Percentiles rank a stretch among this genome's conserved stretches.
Conservation (phyloP, 192 early-diverging fungal genomes). For the Spizellomyces sp. region DNA sequence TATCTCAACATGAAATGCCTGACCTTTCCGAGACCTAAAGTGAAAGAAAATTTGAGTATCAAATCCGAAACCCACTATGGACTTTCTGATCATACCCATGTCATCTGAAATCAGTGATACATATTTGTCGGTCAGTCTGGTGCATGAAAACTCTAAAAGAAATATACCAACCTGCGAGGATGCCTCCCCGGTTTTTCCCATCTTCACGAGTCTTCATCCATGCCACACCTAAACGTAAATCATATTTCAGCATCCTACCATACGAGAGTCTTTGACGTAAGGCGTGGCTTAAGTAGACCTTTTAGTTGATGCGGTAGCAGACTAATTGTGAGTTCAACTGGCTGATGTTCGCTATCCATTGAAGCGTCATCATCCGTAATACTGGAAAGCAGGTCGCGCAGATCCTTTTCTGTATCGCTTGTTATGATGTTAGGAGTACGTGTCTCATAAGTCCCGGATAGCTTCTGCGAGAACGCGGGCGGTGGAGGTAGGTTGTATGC, state of each 20-base stretch:
- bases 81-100: conserved; percentile 28
- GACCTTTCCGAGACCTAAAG: conserved; percentile 26
- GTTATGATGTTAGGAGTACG: too few species aligned
- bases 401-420: conserved; percentile 1
- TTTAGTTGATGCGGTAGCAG: conserved; percentile 34
- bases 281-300: conserved; percentile 4
- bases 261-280: neutral
- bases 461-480: too few species aligned
- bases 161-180: conserved; percentile 35
- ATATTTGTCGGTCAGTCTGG: neutral
- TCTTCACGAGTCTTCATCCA: conserved; percentile 50
- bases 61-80: neutral
- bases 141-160: neutral
- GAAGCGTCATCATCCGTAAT: conserved; percentile 22
- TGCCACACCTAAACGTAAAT: conserved; percentile 17
- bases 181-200: conserved; percentile 33
- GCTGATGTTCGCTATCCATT: conserved; percentile 16
- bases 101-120: conserved; percentile 19
- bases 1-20: neutral
- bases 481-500: too few species aligned
- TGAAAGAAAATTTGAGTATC: neutral
- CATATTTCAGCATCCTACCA: neutral
- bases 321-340: conserved; percentile 13
- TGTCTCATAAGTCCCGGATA: too few species aligned
- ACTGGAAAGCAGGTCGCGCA: conserved; percentile 20